Percentiles rank a stretch among this genome's conserved stretches.
These are phyloP conservation scores for Cyphellophora europaea DNA, from an alignment of 2,329 filamentous ascomycete genomes.

Conservation along the genomic window DNA sequence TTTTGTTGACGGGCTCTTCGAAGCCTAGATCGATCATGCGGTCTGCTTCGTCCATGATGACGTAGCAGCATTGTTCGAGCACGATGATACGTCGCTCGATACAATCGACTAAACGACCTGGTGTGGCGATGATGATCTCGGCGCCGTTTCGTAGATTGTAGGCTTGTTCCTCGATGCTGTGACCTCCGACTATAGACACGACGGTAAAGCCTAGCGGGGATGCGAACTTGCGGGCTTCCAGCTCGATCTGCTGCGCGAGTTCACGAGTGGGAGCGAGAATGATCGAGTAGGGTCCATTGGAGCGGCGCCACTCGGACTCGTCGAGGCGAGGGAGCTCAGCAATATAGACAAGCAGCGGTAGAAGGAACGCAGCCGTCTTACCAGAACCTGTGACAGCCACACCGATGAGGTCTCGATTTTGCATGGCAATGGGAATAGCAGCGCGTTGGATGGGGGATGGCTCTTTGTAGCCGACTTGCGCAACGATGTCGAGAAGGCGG, in stretches of 20 bases:
- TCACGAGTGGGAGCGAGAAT: conserved; percentile 95
- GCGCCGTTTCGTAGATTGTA: conserved; percentile 85
- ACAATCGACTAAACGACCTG: conserved; percentile 91
- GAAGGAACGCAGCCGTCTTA: conserved; percentile 91
- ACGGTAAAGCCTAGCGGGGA: conserved; percentile 83
- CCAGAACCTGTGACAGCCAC: conserved; percentile 96
- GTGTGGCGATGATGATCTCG: conserved; percentile 97
- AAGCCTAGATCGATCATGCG: conserved; percentile 98
- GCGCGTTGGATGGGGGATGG: conserved; percentile 88
- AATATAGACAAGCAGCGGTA: conserved; percentile 91
- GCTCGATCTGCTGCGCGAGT: conserved; percentile 93
- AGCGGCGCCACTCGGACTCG: conserved; percentile 73
- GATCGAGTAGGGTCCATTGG: conserved; percentile 94
- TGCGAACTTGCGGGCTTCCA: conserved; percentile 88
- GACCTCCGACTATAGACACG: conserved; percentile 96
- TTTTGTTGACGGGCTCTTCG: conserved; percentile 95
- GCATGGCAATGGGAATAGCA: conserved; percentile 87
- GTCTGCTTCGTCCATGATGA: conserved; percentile 99
- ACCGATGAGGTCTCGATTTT: conserved; percentile 91
- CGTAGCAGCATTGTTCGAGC: conserved; percentile 90
- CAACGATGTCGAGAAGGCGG: conserved; percentile 69
- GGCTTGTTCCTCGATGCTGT: conserved; percentile 86
- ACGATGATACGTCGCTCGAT: conserved; percentile 89
- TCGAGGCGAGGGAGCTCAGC: conserved; percentile 77
- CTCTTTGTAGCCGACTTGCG: conserved; percentile 79